Percentiles rank a stretch among this genome's conserved stretches.
phyloP scores from a whole-genome alignment of 2,329 filamentous ascomycete species.

The Colletotrichum lentis region DNA sequence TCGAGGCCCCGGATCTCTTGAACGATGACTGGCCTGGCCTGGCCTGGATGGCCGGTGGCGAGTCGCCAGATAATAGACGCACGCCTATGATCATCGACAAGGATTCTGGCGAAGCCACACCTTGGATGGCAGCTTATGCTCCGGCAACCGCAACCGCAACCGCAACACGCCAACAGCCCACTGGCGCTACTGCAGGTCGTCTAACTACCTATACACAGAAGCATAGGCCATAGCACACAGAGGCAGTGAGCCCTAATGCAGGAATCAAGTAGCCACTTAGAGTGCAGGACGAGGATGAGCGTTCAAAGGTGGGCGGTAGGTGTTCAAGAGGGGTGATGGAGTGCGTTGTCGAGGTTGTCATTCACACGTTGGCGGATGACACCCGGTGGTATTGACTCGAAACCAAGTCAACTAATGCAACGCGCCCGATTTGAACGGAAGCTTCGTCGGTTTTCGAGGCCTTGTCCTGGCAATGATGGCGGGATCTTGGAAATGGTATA shows the following conservation, averaged over 20 bases:
- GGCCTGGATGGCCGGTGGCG: background rate
- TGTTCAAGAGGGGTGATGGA: background rate
- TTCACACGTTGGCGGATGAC: background rate
- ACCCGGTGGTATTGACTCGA: conserved; percentile 5
- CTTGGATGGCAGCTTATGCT: conserved; percentile 20
- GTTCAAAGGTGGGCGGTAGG: too few species aligned
- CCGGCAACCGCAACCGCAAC: conserved; percentile 18
- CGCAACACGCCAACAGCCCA: conserved; percentile 17
- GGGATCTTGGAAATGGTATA: background rate
- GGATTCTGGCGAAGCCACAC: conserved; percentile 22
- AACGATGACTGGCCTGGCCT: conserved; percentile 1
- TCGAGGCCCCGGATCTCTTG: conserved; percentile 25
- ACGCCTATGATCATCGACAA: conserved; percentile 33
- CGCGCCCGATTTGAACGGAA: conserved; percentile 10
- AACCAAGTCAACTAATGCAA: conserved; percentile 23
- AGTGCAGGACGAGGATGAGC: background rate
- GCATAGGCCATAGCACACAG: background rate
- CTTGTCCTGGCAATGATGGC: background rate
- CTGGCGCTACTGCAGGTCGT: conserved; percentile 32
- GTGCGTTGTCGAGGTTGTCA: conserved; percentile 12
- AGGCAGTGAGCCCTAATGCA: background rate
- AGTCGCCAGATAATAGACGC: conserved; percentile 4
- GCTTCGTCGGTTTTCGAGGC: background rate
- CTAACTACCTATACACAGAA: conserved; percentile 6
- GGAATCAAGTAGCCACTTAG: conserved; percentile 21